Conservation (phyloP, 306 rosid genomes). For the Datisca glomerata region DNA sequence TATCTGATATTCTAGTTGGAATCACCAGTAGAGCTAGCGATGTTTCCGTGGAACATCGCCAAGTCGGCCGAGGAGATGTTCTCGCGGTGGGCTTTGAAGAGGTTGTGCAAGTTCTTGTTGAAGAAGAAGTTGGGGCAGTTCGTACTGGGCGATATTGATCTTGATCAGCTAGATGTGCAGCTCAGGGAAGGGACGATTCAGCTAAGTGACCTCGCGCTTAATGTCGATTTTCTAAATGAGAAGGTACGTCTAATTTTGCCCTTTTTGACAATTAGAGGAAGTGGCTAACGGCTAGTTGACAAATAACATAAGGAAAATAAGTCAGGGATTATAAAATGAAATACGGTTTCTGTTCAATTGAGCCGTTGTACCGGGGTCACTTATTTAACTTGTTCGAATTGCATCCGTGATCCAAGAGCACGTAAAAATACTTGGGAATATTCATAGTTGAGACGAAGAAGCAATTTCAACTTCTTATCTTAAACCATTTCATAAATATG, state of each 20-base stretch:
- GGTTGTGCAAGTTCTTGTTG: constrained; percentile 70
- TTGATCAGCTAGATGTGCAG: constrained; percentile 88
- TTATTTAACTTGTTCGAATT: no score
- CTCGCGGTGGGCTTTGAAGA: constrained; percentile 80
- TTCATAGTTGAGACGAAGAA: no score
- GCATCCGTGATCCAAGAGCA: no score
- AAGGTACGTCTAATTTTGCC: constrained; percentile 28
- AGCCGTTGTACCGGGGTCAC: no score
- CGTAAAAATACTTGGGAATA: no score
- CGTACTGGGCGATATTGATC: constrained; percentile 76
- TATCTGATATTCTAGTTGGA: not conserved
- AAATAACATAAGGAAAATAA: not conserved
- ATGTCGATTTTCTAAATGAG: constrained; percentile 64
- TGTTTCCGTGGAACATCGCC: constrained; percentile 83
- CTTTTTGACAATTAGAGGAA: not conserved
- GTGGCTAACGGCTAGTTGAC: not conserved
- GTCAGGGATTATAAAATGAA: no score
- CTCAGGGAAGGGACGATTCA: constrained; percentile 72
- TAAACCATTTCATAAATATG: no score
- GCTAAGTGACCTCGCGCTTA: constrained; percentile 84
- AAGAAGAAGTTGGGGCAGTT: constrained; percentile 92
- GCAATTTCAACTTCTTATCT: no score
- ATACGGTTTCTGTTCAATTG: no score
- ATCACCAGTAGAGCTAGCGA: constrained; percentile 12
- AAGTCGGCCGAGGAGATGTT: constrained; percentile 94